Percentiles rank a stretch among this genome's conserved stretches.
These are phyloP conservation scores for Patellifolia procumbens DNA, from an alignment of 179 eudicot genomes.

Conservation along the genomic window DNA sequence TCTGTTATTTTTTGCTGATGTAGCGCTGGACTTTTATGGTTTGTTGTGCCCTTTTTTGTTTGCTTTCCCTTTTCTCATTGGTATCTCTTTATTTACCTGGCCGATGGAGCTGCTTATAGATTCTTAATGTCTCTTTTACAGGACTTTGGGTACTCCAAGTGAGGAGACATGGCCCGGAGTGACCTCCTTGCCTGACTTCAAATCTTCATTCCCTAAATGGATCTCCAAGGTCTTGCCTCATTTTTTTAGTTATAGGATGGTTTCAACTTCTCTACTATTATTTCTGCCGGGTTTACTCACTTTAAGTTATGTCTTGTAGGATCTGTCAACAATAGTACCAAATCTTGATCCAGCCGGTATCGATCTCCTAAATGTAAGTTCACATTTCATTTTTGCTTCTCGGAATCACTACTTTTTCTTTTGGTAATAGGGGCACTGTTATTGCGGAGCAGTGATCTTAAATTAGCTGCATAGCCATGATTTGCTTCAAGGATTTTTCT, in stretches of 20 bases:
- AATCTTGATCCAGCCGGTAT: constrained; percentile 77
- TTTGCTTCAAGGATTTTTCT: not conserved
- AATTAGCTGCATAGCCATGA: not conserved
- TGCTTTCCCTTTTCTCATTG: not conserved
- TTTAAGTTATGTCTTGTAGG: constrained; percentile 46
- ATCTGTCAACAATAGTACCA: constrained; percentile 70
- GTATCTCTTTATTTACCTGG: not conserved
- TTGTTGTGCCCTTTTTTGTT: not conserved
- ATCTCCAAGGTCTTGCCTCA: constrained; percentile 58
- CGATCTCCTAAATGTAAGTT: constrained; percentile 81
- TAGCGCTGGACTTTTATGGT: not conserved
- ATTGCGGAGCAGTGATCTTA: not conserved
- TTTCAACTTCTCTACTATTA: not conserved
- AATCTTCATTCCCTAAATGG: constrained; percentile 87
- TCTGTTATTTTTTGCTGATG: not conserved
- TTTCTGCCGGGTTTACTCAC: constrained; percentile 15
- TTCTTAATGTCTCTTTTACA: constrained; percentile 32
- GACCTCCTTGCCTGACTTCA: constrained; percentile 88
- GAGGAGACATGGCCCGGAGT: constrained; percentile 98
- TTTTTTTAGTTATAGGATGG: not conserved
- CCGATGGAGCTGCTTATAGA: not conserved
- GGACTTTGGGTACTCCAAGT: constrained; percentile 88
- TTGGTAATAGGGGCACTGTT: not conserved
- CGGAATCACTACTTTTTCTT: not conserved
- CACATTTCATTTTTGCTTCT: constrained; percentile 7